A percentile compares a stretch with the other conserved stretches of the same genome.
phyloP scores from a whole-genome alignment of 139 green algal genomes.

The Chlamydomonas sphaeroides region DNA sequence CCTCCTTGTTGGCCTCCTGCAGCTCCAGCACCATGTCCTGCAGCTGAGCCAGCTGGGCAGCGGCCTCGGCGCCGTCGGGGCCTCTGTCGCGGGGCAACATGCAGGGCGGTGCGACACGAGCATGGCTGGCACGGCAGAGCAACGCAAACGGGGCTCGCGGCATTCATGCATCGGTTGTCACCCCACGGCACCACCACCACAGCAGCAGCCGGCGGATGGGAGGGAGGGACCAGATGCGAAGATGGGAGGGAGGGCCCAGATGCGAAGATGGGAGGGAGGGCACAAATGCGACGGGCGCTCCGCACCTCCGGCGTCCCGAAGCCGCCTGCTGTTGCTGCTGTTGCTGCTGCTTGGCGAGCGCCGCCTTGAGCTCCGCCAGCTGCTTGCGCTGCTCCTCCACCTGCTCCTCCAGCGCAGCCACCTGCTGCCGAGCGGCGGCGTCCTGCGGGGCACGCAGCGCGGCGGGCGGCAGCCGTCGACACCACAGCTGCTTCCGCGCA shows the following conservation, averaged over 20 bases:
- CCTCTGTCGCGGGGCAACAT: not conserved
- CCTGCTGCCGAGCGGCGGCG: not conserved
- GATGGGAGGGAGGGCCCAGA: too few relatives aligned
- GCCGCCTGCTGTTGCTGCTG: not conserved
- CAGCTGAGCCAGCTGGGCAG: not conserved
- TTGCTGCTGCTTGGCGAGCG: constrained; percentile 5
- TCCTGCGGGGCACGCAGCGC: not conserved
- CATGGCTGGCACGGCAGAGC: too few relatives aligned
- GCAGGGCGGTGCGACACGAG: too few relatives aligned
- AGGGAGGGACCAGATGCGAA: too few relatives aligned
- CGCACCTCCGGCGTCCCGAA: not conserved
- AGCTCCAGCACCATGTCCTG: constrained; percentile 34
- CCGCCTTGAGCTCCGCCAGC: constrained; percentile 23
- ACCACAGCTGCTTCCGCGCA: too few relatives aligned
- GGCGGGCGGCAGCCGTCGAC: too few relatives aligned
- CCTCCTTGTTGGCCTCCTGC: constrained; percentile 28
- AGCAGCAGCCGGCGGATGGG: too few relatives aligned
- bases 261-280: too few relatives aligned
- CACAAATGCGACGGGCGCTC: too few relatives aligned
- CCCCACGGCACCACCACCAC: too few relatives aligned
- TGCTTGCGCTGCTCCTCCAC: not conserved
- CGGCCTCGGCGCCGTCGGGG: constrained; percentile 18
- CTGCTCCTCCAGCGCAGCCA: constrained; percentile 6
- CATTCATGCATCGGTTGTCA: too few relatives aligned
- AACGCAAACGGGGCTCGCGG: too few relatives aligned